Base-by-base conservation (phyloP, 768 basidiomycete genomes). In the Mycena filopes region DNA sequence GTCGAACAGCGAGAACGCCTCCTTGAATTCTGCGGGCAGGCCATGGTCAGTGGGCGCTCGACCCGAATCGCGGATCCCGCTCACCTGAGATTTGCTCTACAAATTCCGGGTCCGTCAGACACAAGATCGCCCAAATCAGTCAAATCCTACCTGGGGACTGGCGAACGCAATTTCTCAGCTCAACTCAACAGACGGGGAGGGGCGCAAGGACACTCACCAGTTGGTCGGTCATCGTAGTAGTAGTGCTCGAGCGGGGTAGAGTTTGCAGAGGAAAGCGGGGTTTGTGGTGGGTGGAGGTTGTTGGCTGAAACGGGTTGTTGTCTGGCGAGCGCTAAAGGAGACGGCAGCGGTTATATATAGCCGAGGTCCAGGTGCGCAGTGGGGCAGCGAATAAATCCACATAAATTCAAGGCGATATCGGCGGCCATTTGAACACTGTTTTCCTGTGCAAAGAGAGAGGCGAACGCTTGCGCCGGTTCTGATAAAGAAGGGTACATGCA, bases 1-100 rank as follows among this genome's bases (percentile, higher is more conserved):
- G 84, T 98, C 95, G 79, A 99, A 98, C 23, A 99, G 87, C 63
- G 96, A 95, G 83, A 99, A 98, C 53, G 96, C 96, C 84, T 98
- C 97, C 86, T 97, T 98, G 89, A 96, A 98, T 80, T 97, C 95
- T 94, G 70, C n/a, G 36, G 28, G 64, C 65, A 55, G 69, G 51
- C n/a, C n/a, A n/a, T n/a, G n/a, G 40, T 67, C 25, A 49, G 38
- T 16, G 53, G 2, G 10, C 36, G 43, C 59, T 25, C 18, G 1
- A 20, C 21, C n/a, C 18, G 23, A 13, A 21, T 23, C 18, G 29
- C 28, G 54, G 26, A 41, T 36, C 46, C 16, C 4, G 79, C 89
- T 48, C 74, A 94, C 95, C 95, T 73, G 94, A 88, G 73, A 96
- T 94, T 85, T 96, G 94, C 78, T 96, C 95, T 97, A 76, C 48